Evolutionary conservation across 148 eudicot genomes (phyloP), one percentile per base, ranked within the genome.

Genomic region (Vaccinium macrocarpon): DNA sequence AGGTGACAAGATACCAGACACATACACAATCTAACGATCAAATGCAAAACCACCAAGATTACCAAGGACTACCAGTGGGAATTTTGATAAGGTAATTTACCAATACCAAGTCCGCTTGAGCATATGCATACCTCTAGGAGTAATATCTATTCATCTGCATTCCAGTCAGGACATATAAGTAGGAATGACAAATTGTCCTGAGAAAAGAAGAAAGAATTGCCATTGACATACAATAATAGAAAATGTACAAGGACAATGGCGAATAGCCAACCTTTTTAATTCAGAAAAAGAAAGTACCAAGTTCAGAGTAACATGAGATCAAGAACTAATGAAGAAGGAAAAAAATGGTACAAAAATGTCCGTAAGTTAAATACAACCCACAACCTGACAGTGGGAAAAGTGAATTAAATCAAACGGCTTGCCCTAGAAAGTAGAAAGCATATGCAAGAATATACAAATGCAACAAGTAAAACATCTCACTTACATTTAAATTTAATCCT

Each of bases 131-230:
- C 99, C 99, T 97, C 99, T 15, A 97, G 87, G 50, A 97, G 97
- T 91, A 97, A 86, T 82, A 90, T 91, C 87, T 97, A 98, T 85
- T 97, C 99, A 89, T 97, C 99, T 76, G 97, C 96, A 90, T 97
- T 95, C 98, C 99, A 97, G 82, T 97, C 98, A 59, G 94, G 92
- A 82, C 93, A 92, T 68, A 97, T 88, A 81, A 97, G 92, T 1
- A 97, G 97, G 82, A 97, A 97, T 79, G 99, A 92, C 68, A 93
- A 83, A 87, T 92, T 92, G 81, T 97, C 99, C 98, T 97, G 91
- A 78, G 83, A 53, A 84, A 82, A 86, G 66, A 66, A 87, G 66
- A 52, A 66, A 55, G 19, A 79, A 61, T 61, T 64, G 8, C 15
- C 9, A 38, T 38, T 81, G n/a, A 81, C 50, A n/a, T 6, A 48